Base-by-base conservation (phyloP, 306 rosid species). In the Pterocarpus macrocarpus region DNA sequence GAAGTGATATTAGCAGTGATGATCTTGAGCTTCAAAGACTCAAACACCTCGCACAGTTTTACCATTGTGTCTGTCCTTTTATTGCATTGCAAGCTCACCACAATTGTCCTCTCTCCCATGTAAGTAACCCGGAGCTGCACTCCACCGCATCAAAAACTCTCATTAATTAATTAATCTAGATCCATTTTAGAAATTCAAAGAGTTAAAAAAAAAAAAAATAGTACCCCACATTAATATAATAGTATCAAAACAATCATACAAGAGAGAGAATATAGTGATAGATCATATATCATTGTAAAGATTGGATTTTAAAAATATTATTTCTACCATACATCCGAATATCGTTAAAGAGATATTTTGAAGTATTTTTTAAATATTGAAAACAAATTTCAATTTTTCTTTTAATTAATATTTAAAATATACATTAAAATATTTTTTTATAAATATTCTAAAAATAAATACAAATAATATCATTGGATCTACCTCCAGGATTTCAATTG, bases 31-130 rank as follows among this genome's bases (percentile, higher is more conserved):
- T 92, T 96, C 86, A 96, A 80, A 52, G 99, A 96, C 83, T 96
- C 99, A 28, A 96, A 93, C 10, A 88, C 95, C 43, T 94, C 89
- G 22, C 99, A 96, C 39, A 96, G 76, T 84, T 94, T 96, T 33
- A 92, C 97, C 90, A 92, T 96, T 83, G 99, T 94, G 75, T 91
- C 93, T 52, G 89, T 88, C 78, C 92, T 87, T 78, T 96, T 92
- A 56, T 88, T 92, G 56, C 99, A 96, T 11, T 92, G 91, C 93
- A 96, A 85, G 76, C 91, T 94, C 76, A 94, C 97, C 69, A 90
- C 94, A 41, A 90, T 52, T 4, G 89, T 94, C 69, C 80, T 94
- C 77, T 92, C 97, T 35, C 94, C 92, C 97, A 90, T 92, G 82
- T 85, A 82, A 16, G 91, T 87, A 2, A 91, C 97, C 78, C 89